Evolutionary conservation across 345 rosid species (phyloP).

Genomic region (Limnanthes douglasii): DNA sequence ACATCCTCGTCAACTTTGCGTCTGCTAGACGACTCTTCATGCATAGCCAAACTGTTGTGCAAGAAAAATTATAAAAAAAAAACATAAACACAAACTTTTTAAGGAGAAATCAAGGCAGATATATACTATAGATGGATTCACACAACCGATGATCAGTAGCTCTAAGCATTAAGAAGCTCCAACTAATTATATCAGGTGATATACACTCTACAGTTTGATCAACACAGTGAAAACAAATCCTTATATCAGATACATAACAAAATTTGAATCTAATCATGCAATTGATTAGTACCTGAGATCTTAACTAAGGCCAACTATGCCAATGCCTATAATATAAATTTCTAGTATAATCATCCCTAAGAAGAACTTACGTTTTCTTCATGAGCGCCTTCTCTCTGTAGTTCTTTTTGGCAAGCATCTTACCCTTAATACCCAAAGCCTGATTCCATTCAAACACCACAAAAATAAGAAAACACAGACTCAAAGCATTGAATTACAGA

Average conservation of each 20-base stretch:
- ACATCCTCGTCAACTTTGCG: slow-evolving; percentile 83
- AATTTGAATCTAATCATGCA: no score
- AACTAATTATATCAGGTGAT: no score
- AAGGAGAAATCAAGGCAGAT: neutral
- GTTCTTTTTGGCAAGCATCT: slow-evolving; percentile 61
- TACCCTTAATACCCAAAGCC: slow-evolving; percentile 72
- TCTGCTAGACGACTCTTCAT: slow-evolving; percentile 74
- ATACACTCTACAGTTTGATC: no score
- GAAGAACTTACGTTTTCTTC: slow-evolving; percentile 54
- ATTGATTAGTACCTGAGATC: no score
- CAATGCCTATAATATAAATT: no score
- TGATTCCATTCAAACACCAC: neutral
- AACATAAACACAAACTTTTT: no score
- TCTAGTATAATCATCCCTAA: no score
- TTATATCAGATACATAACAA: no score
- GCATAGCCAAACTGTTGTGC: slow-evolving; percentile 60
- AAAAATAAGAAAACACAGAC: slow-evolving; percentile 4
- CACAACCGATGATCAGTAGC: neutral
- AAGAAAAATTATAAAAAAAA: neutral
- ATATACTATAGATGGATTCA: neutral
- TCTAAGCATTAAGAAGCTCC: no score
- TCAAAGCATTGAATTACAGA: neutral
- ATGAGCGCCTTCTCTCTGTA: slow-evolving; percentile 63
- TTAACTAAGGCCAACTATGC: no score
- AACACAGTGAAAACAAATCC: no score